These are phyloP conservation scores for Colletotrichum brevisporum DNA, from an alignment of 2,329 filamentous ascomycete species.

Conservation along the genomic window DNA sequence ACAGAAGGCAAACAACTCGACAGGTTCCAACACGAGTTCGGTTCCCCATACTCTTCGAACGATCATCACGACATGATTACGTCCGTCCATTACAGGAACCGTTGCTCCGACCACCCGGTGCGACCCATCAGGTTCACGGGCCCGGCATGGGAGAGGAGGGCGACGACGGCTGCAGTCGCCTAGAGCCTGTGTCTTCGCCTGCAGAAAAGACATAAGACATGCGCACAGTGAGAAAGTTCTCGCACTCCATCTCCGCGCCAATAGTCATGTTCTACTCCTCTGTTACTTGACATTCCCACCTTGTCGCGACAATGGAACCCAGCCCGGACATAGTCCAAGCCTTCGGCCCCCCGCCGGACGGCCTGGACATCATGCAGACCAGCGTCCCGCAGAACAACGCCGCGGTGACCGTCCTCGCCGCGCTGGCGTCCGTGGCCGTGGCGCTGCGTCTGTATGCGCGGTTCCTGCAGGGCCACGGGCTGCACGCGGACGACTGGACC, in stretches of 20 bases:
- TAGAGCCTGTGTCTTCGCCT: background rate
- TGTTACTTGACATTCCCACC: background rate
- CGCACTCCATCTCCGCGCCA: background rate
- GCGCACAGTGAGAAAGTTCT: background rate
- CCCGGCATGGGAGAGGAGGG: too few species aligned
- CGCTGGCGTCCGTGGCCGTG: constrained; percentile 19
- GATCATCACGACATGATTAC: too few species aligned
- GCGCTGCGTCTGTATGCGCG: constrained; percentile 21
- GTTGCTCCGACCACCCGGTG: too few species aligned
- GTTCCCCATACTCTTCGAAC: too few species aligned
- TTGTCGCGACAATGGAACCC: constrained; percentile 1
- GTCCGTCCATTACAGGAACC: too few species aligned
- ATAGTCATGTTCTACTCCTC: background rate
- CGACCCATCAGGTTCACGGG: too few species aligned
- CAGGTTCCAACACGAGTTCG: too few species aligned
- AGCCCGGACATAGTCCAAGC: constrained; percentile 11
- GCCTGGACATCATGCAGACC: constrained; percentile 21
- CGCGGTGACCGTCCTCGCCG: constrained; percentile 23
- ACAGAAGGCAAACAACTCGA: too few species aligned
- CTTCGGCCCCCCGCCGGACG: constrained; percentile 22
- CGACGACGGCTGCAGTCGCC: too few species aligned
- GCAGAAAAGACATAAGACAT: background rate
- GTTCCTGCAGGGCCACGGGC: constrained; percentile 12
- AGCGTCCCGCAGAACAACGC: constrained; percentile 24
- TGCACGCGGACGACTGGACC: constrained; percentile 29